Evolutionary conservation across 2,329 filamentous ascomycete species (phyloP), one percentile per base, ranked within the genome.

Genomic region (Onygena corvina): DNA sequence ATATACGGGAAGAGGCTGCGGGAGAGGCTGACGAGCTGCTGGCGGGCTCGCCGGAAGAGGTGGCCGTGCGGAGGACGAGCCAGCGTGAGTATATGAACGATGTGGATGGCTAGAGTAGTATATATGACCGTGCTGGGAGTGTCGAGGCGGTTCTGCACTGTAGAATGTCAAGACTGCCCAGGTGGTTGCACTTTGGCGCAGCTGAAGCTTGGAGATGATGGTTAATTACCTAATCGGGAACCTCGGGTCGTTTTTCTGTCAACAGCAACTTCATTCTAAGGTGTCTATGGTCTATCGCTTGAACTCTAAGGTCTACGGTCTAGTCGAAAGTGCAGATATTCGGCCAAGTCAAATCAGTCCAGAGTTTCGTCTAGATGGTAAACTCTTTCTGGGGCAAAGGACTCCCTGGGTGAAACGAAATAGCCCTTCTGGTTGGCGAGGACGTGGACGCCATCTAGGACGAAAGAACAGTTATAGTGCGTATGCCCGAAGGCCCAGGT

Each of bases 1-100:
- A 76, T 69, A 56, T 73, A 71, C n/a, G 83, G 82, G 59, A 88
- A 80, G 79, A 81, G 12, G 58, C 59, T 59, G 57, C 81, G 76
- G 46, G 87, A 62, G 34, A 47, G n/a, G n/a, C 30, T 8, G 50
- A 35, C 4, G n/a, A 29, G n/a, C n/a, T n/a, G n/a, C n/a, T n/a
- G n/a, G n/a, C n/a, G n/a, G n/a, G n/a, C n/a, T n/a, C n/a, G 40
- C 40, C 34, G 12, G 34, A 18, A 11, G 4, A 18, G 21, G 14
- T 18, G 27, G 27, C 27, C 21, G 7, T n/a, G 8, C 36, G 25
- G 20, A 40, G 36, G 36, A 12, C 36, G 36, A 40, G 36, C 36
- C 36, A 40, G 36, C 14, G 5, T 18, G 18, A 21, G 7, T n/a
- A n/a, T n/a, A n/a, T n/a, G n/a, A n/a, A n/a, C n/a, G n/a, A n/a